Evolutionary conservation across 2,329 filamentous ascomycete species (phyloP).

Genomic region (Xylaria multiplex): DNA sequence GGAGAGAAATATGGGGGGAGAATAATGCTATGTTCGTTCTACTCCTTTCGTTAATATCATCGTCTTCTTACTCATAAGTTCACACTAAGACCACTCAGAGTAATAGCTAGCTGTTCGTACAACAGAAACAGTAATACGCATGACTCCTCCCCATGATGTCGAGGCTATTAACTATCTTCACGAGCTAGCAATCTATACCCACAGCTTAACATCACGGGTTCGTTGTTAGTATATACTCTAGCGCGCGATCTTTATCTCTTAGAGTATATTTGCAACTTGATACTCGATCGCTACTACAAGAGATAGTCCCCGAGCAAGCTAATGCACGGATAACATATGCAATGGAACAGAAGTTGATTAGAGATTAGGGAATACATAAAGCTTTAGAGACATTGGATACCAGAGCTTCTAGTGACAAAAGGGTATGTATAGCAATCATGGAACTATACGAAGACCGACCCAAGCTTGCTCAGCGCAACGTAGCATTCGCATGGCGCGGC

Average conservation of each 20-base stretch:
- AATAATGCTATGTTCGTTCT: not conserved
- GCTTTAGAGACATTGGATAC: slow-evolving; percentile 8
- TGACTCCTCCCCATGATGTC: not conserved
- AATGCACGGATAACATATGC: slow-evolving; percentile 9
- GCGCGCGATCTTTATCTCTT: slow-evolving; percentile 1
- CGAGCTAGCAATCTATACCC: slow-evolving; percentile 2
- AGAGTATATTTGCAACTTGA: not conserved
- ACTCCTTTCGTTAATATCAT: not conserved
- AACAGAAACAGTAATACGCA: not conserved
- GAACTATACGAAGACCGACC: slow-evolving; percentile 15
- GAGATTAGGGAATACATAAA: not conserved
- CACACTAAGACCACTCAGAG: not conserved
- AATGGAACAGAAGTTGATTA: not conserved
- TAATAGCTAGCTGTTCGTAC: not conserved
- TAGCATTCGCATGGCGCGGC: slow-evolving; percentile 40
- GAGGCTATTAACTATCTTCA: not conserved
- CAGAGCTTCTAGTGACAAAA: slow-evolving; percentile 9
- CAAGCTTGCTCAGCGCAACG: slow-evolving; percentile 35
- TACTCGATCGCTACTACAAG: not conserved
- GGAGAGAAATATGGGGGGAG: not conserved
- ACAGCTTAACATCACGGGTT: slow-evolving; percentile 19
- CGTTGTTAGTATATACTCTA: slow-evolving; percentile 11
- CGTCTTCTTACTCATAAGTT: not conserved
- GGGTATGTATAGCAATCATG: slow-evolving; percentile 15
- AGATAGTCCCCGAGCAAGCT: slow-evolving; percentile 15